phyloP scores from a whole-genome alignment of 768 basidiomycete species.

The Daedaleopsis nitida region DNA sequence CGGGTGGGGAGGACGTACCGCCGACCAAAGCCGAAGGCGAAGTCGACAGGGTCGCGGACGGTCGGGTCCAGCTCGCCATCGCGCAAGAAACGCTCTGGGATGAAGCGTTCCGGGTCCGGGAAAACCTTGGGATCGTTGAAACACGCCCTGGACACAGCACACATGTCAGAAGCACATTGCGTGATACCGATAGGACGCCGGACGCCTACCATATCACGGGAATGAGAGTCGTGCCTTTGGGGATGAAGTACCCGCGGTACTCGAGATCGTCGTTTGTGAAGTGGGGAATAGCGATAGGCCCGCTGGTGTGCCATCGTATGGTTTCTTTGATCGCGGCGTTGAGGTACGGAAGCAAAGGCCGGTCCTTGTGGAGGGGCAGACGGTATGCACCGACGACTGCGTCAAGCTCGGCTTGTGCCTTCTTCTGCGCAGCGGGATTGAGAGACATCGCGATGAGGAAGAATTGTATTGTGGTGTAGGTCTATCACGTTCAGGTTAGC shows the following conservation, averaged over 20 bases:
- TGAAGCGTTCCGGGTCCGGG: conserved; percentile 8
- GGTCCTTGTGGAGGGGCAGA: conserved; percentile 15
- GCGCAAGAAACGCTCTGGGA: conserved; percentile 14
- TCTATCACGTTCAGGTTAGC: no score
- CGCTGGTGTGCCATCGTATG: conserved; percentile 10
- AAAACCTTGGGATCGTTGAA: conserved; percentile 11
- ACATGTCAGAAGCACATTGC: conserved; percentile 1
- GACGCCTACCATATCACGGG: conserved; percentile 10
- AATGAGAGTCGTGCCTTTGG: conserved; percentile 27
- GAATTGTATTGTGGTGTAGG: conserved; percentile 7
- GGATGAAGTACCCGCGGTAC: conserved; percentile 41
- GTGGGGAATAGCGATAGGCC: conserved; percentile 27
- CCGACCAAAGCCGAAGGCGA: conserved; percentile 13
- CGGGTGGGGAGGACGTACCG: background rate
- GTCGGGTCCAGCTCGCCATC: conserved; percentile 4
- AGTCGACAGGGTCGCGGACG: background rate
- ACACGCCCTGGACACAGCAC: background rate
- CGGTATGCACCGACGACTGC: conserved; percentile 12
- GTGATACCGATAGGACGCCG: no score
- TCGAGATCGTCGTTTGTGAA: conserved; percentile 39
- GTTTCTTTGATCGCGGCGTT: conserved; percentile 17
- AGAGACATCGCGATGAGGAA: conserved; percentile 16
- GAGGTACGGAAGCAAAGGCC: conserved; percentile 16
- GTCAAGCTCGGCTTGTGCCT: conserved; percentile 20
- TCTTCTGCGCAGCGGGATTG: conserved; percentile 15